Conservation (phyloP, 31 red algal species). For the Odonthalia washingtoniensis region DNA sequence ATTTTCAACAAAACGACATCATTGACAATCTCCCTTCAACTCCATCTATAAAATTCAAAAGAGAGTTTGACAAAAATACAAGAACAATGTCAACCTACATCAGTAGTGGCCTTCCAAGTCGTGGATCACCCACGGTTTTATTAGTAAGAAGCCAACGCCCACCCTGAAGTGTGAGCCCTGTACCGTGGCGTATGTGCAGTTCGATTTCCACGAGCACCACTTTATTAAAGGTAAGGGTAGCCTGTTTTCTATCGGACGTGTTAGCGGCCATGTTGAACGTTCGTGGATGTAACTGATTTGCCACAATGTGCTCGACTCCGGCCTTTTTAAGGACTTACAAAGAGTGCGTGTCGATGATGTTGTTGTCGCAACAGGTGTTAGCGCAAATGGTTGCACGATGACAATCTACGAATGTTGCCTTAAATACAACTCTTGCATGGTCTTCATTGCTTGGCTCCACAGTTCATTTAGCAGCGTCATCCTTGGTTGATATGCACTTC, state of each 20-base stretch:
- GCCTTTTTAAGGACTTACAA: neutral
- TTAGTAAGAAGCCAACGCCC: conserved; percentile 44
- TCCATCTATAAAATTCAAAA: neutral
- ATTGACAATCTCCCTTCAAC: neutral
- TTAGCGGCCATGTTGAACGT: neutral
- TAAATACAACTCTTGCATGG: neutral
- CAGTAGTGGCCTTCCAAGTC: conserved; percentile 3
- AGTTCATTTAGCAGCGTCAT: conserved; percentile 10
- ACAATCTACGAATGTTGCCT: neutral
- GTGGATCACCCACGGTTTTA: conserved; percentile 48
- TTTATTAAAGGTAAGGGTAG: neutral
- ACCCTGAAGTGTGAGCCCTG: conserved; percentile 37
- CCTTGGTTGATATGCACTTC: no score
- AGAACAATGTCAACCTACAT: neutral
- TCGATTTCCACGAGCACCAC: conserved; percentile 40
- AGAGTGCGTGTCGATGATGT: neutral
- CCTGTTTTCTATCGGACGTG: neutral
- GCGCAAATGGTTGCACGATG: neutral
- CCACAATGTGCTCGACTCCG: neutral
- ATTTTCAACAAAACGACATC: neutral
- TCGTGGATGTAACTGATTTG: neutral
- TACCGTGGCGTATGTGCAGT: conserved; percentile 33
- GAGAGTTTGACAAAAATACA: neutral
- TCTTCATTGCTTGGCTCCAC: neutral
- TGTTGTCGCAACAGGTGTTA: neutral